A percentile compares a stretch with the other conserved stretches of the same genome.
Evolutionary conservation across 2,329 filamentous ascomycete species (phyloP).

Genomic region (Fusarium denticulatum): DNA sequence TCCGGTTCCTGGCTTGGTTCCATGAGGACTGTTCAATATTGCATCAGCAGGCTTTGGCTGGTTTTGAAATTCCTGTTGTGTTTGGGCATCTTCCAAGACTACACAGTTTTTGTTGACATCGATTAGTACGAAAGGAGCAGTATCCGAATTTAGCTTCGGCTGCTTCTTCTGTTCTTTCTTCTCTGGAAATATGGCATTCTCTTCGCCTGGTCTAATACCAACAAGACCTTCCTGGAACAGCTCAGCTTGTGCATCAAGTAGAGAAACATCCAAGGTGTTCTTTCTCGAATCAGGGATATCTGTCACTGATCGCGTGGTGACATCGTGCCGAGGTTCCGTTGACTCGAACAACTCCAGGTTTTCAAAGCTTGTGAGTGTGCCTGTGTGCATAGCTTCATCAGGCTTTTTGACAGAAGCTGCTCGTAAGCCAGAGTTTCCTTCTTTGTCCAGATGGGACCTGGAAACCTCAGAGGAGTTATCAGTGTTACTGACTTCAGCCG

Average conservation of each 20-base stretch:
- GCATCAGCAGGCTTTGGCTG: background rate
- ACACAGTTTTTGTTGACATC: background rate
- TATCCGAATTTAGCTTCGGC: background rate
- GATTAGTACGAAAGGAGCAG: background rate
- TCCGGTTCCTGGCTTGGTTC: background rate
- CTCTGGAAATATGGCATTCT: background rate
- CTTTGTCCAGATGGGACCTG: background rate
- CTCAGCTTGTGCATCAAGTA: background rate
- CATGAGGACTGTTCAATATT: background rate
- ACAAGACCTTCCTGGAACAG: background rate
- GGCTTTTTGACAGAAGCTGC: background rate
- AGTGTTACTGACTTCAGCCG: background rate
- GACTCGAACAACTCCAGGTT: background rate
- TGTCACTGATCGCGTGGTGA: background rate
- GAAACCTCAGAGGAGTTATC: background rate
- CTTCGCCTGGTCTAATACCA: background rate
- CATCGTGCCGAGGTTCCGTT: background rate
- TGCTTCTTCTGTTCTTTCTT: slow-evolving; percentile 35
- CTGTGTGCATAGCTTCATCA: background rate
- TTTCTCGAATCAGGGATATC: background rate
- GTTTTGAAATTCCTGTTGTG: background rate
- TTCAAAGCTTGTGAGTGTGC: background rate
- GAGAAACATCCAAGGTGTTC: background rate
- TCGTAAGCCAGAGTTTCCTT: background rate
- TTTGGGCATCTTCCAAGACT: background rate